A percentile compares a stretch with the other conserved stretches of the same genome.
Conservation (phyloP, 495 filamentous ascomycete genomes). For the Penicillium ucsense region DNA sequence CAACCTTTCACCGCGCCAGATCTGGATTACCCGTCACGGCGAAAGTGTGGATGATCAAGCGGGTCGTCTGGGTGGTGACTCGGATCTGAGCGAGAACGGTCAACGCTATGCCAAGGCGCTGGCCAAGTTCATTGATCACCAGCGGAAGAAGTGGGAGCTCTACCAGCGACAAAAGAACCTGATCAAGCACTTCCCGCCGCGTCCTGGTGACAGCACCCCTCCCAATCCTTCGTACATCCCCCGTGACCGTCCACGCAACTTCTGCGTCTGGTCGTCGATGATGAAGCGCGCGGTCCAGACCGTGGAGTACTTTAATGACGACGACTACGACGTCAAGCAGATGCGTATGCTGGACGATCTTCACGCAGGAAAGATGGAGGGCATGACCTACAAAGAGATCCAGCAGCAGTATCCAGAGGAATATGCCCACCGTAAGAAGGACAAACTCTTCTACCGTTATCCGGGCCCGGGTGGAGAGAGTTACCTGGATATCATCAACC, state of each 20-base stretch:
- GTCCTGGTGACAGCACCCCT: slow-evolving; percentile 81
- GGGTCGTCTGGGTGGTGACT: slow-evolving; percentile 79
- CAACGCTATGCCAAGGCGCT: slow-evolving; percentile 61
- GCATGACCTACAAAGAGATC: slow-evolving; percentile 89
- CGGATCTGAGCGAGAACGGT: slow-evolving; percentile 67
- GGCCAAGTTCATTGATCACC: slow-evolving; percentile 63
- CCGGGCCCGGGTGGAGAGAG: slow-evolving; percentile 92
- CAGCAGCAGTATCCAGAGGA: slow-evolving; percentile 63
- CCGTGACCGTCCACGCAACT: slow-evolving; percentile 61
- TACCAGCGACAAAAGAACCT: slow-evolving; percentile 64
- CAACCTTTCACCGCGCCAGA: slow-evolving; percentile 87
- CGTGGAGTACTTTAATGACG: slow-evolving; percentile 81
- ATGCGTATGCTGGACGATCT: slow-evolving; percentile 98
- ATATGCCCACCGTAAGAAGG: slow-evolving; percentile 57
- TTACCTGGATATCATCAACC: slow-evolving; percentile 94
- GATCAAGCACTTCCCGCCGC: slow-evolving; percentile 66
- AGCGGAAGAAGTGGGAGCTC: slow-evolving; percentile 66
- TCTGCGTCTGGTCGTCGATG: slow-evolving; percentile 98
- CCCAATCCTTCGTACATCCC: slow-evolving; percentile 76
- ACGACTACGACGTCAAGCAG: slow-evolving; percentile 95
- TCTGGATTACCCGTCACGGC: slow-evolving; percentile 96
- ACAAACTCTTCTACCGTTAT: slow-evolving; percentile 91
- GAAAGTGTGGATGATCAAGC: slow-evolving; percentile 71
- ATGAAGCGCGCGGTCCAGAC: slow-evolving; percentile 78
- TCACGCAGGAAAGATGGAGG: slow-evolving; percentile 84